Evolutionary conservation across 441 rosid genomes (phyloP), one percentile per base, ranked within the genome.

Genomic region (Viola pubescens): DNA sequence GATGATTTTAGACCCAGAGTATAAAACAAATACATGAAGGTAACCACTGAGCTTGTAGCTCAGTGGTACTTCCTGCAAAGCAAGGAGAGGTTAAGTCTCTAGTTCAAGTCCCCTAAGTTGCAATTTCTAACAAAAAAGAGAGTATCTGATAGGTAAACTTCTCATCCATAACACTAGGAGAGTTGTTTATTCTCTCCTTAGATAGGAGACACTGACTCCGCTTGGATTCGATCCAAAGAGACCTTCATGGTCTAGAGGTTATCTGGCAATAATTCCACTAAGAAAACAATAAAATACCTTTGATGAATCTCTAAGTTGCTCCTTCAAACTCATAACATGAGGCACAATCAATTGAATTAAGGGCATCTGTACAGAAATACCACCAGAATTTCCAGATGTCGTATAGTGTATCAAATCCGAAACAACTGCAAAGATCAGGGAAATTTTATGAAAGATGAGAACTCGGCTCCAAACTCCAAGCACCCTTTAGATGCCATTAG

Each of bases 371-470:
- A 82, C 84, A 55, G 86, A 66, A 70, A 81, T 78, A 56, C 87
- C 99, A 70, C 89, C 97, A 77, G 98, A 84, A 63, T 77, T 78
- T 67, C 72, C 73, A 5, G 92, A 78, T 48, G 94, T 85, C 46
- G 98, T 80, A 72, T 87, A 84, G 75, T 94, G 94, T 79, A 91
- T 94, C 77, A 94, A 75, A 77, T 94, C 97, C 44, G 97, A 91
- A 54, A 87, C 68, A 58, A 94, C 99, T 91, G 95, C 82, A 74
- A 70, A 55, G 47, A 73, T 38, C 55, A 64, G 46, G 58, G 45
- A 62, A 60, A 61, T 26, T 13, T 68, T 59, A 61, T 52, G 6
- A 68, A 63, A 49, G 40, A 37, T 10, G 19, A 56, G 13, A 57
- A 42, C 46, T 26, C n/a, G 10, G 41, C 19, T 4, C 13, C 14